These are phyloP conservation scores for Diplodia seriata DNA, from an alignment of 2,329 filamentous ascomycete species.

Conservation along the genomic window DNA sequence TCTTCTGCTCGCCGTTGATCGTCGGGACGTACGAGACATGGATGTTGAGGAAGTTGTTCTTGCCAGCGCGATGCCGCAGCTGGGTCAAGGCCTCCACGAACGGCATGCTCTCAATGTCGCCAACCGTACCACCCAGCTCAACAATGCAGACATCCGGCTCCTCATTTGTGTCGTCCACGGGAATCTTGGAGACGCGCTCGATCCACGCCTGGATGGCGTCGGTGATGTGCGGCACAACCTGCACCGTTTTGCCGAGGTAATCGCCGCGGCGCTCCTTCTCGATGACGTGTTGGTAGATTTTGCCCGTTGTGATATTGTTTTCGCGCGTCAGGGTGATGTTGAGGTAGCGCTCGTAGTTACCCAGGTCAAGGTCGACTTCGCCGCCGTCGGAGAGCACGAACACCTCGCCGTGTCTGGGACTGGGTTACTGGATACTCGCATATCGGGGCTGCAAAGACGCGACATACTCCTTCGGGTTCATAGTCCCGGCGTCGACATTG, in stretches of 20 bases:
- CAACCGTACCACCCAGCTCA: slow-evolving; percentile 72
- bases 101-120: slow-evolving; percentile 85
- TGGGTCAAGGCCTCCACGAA: slow-evolving; percentile 89
- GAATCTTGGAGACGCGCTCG: slow-evolving; percentile 80
- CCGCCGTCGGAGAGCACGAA: slow-evolving; percentile 87
- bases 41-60: slow-evolving; percentile 85
- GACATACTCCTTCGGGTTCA: slow-evolving; percentile 69
- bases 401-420: slow-evolving; percentile 75
- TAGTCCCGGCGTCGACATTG: slow-evolving; percentile 77
- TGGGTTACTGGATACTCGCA: slow-evolving; percentile 11
- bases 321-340: slow-evolving; percentile 81
- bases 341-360: slow-evolving; percentile 82
- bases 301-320: slow-evolving; percentile 97
- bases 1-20: slow-evolving; percentile 82
- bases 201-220: slow-evolving; percentile 94
- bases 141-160: slow-evolving; percentile 93
- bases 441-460: slow-evolving; percentile 14
- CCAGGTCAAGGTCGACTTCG: slow-evolving; percentile 76
- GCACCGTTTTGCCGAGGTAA: slow-evolving; percentile 87
- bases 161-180: slow-evolving; percentile 82
- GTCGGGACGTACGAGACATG: slow-evolving; percentile 89
- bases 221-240: slow-evolving; percentile 92
- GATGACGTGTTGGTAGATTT: slow-evolving; percentile 91
- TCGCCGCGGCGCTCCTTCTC: slow-evolving; percentile 74
- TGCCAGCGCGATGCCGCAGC: slow-evolving; percentile 73